Base-by-base conservation (phyloP, 2,329 filamentous ascomycete genomes). In the Myriosclerotinia duriaeana region DNA sequence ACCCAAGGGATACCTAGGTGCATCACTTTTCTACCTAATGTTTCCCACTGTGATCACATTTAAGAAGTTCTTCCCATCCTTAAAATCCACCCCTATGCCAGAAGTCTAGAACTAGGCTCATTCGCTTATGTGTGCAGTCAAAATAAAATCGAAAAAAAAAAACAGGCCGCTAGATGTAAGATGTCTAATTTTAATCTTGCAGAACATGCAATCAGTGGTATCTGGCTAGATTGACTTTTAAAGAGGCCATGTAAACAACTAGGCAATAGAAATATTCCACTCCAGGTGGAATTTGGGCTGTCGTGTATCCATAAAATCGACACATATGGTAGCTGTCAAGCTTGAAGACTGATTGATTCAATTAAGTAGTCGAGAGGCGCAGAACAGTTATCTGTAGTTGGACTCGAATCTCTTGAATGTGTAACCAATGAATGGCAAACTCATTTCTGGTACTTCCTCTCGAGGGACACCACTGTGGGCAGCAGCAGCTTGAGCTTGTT, bases 361-460 rank as follows among this genome's bases (percentile, higher is more conserved):
- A 55, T 36, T 17, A 42, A 56, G 40, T 42, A 55, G 44, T 56
- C 66, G 56, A 69, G 69, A 40, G 61, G 26, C 22, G 15, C 11
- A 61, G 2, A 30, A 42, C 44, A 17, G 20, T 80, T 77, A 88
- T 74, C 85, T 83, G 78, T 86, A 88, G 81, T 87, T 88, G 79
- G 87, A 87, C 78, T 89, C 87, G 74, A 99, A 99, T 69, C 95
- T 91, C 87, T 98, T 99, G 83, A 97, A 99, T 11, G 95, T 96
- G 79, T 97, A 96, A 46, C 92, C 92, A 74, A 96, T 95, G 78
- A 97, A 99, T 3, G 95, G 95, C 80, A 99, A 81, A 80, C 91
- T 96, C 87, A 97, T 93, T 80, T 97, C 94, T 4, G 93, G 92
- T 70, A 92, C 89, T 77, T 96, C 91, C 72, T 94, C 91, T 12